Evolutionary conservation across 495 filamentous ascomycete genomes (phyloP), one percentile per base, ranked within the genome.

Genomic region (Aspergillus sclerotioniger): DNA sequence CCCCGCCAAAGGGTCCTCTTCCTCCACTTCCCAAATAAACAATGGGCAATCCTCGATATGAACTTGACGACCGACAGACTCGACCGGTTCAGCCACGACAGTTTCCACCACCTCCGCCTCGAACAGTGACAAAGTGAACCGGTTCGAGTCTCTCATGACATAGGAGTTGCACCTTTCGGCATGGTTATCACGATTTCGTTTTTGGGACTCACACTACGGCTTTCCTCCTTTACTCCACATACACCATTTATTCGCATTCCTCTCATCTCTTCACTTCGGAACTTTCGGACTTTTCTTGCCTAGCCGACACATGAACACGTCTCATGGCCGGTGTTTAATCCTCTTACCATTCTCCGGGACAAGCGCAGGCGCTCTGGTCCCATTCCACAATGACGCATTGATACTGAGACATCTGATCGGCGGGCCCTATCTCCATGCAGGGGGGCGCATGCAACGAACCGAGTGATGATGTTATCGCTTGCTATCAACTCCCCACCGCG

Each of bases 1-100:
- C 90, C 60, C 90, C 90, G 67, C 90, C 90, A 37, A 90, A 85
- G 76, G 83, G 90, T 58, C 90, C 90, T 76, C 86, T 93, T 17
- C 90, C 90, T 69, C 89, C 89, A 69, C 82, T 91, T 37, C 89
- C 89, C 66, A 89, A 89, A 79, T 84, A 87, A 72, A 80, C 69
- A 43, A 39, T 55, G 20, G 16, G 46, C 48, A 51, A 48, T 51
- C 57, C 55, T 62, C 76, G 76, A 62, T 64, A 72, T 63, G 72
- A 71, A 65, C 58, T 58, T 71, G 67, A 77, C 67, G 74, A 77
- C 67, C 57, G 64, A 66, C 56, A 59, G 59, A 70, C 60, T 66
- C 65, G 61, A 59, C 57, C 66, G 46, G 39, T 51, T 61, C 51
- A 29, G 54, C 53, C 29, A 52, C 48, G 15, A 20, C 45, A 44